Evolutionary conservation across 164 flowering plant species (phyloP).

Genomic region (Pachysandra terminalis): DNA sequence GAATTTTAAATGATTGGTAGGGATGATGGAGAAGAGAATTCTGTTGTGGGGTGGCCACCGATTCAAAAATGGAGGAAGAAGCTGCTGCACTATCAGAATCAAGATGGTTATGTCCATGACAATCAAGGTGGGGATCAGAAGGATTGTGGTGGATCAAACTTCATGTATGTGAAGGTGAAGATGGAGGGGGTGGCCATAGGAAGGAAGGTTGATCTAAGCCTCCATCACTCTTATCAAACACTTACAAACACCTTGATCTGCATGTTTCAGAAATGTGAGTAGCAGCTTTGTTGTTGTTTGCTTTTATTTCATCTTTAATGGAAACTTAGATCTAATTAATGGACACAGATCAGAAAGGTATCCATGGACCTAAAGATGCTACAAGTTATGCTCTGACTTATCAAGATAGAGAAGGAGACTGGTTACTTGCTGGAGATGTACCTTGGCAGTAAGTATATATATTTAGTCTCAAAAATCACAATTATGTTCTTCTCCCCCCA

Average conservation of each 20-base stretch:
- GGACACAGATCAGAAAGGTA: constrained; percentile 24
- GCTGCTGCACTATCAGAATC: too few species aligned
- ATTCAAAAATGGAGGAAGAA: constrained; percentile 28
- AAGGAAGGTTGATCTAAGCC: constrained; percentile 48
- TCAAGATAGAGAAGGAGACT: constrained; percentile 66
- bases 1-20: neutral
- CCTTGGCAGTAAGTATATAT: constrained; percentile 60
- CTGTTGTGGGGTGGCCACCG: constrained; percentile 42
- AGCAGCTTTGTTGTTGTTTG: too few species aligned
- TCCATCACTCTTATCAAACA: constrained; percentile 36
- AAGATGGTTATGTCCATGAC: too few species aligned
- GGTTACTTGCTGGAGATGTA: constrained; percentile 63
- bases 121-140: neutral
- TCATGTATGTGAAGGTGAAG: constrained; percentile 56
- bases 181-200: constrained; percentile 59
- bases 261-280: constrained; percentile 56
- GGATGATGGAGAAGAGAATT: constrained; percentile 13
- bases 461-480: too few species aligned
- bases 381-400: constrained; percentile 34
- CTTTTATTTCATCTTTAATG: neutral
- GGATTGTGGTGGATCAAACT: constrained; percentile 9
- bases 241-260: constrained; percentile 27
- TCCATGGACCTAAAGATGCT: neutral
- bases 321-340: neutral
- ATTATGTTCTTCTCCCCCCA: too few species aligned